Evolutionary conservation across 106 monocot genomes (phyloP).

Genomic region (Hemerocallis citrina): DNA sequence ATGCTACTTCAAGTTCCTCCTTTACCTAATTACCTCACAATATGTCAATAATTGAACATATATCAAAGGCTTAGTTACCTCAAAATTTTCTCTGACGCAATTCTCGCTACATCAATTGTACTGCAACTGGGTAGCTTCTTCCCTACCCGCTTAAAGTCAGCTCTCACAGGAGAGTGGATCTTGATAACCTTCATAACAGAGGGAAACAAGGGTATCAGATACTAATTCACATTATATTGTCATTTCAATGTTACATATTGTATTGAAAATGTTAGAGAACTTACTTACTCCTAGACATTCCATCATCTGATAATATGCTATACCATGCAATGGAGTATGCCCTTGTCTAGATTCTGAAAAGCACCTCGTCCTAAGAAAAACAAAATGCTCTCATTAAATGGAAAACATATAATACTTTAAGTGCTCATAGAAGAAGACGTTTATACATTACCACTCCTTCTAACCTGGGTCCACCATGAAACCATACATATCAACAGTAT

Average conservation of each 20-base stretch:
- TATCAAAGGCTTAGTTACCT: slow-evolving; percentile 30
- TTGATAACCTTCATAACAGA: slow-evolving; percentile 57
- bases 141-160: slow-evolving; percentile 48
- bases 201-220: neutral
- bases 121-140: slow-evolving; percentile 47
- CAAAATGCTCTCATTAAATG: neutral
- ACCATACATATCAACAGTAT: slow-evolving; percentile 97
- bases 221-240: neutral
- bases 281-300: slow-evolving; percentile 94
- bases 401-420: neutral
- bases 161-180: slow-evolving; percentile 92
- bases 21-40: neutral
- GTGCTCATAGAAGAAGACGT: neutral
- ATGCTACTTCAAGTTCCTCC: neutral
- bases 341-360: slow-evolving; percentile 96
- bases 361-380: slow-evolving; percentile 78
- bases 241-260: neutral
- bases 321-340: slow-evolving; percentile 89
- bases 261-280: slow-evolving; percentile 2
- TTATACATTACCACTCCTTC: slow-evolving; percentile 81
- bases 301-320: slow-evolving; percentile 99
- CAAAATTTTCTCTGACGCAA: slow-evolving; percentile 82
- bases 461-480: slow-evolving; percentile 99
- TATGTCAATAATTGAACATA: neutral
- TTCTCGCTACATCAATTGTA: slow-evolving; percentile 59